phyloP scores from a whole-genome alignment of 176 grass and related monocot species.

The Triticum dicoccoides region DNA sequence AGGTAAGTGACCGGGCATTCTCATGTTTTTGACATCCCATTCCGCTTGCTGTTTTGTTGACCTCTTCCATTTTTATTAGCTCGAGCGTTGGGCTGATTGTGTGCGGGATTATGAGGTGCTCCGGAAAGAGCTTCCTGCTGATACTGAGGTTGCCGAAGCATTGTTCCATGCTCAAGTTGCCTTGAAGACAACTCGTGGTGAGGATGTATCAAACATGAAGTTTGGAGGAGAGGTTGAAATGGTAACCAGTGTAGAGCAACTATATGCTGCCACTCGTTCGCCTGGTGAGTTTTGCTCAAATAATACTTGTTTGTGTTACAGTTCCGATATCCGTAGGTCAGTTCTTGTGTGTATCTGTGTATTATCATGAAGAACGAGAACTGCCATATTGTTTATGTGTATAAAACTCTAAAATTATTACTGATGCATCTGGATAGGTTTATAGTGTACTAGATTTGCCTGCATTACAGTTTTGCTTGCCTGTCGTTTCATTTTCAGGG shows the following conservation, averaged over 20 bases:
- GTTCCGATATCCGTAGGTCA: background rate
- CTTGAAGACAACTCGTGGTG: conserved; percentile 69
- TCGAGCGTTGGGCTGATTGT: conserved; percentile 75
- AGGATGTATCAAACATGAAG: conserved; percentile 94
- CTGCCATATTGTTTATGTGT: background rate
- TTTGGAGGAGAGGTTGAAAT: conserved; percentile 85
- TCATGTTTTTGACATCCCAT: background rate
- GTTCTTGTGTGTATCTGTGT: background rate
- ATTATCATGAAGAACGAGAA: conserved; percentile 3
- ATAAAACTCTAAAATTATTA: background rate
- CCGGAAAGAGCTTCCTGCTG: conserved; percentile 67
- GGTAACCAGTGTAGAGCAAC: conserved; percentile 62
- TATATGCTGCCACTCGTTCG: conserved; percentile 61
- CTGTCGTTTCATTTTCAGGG: conserved; percentile 39
- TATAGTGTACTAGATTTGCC: conserved; percentile 1
- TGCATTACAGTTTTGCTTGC: conserved; percentile 1
- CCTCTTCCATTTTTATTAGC: conserved; percentile 45
- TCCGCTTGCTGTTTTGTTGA: conserved; percentile 15
- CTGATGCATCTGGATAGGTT: conserved; percentile 2
- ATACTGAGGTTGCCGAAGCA: conserved; percentile 70
- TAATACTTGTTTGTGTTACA: background rate
- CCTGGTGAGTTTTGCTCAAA: conserved; percentile 48
- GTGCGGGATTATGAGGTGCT: conserved; percentile 84
- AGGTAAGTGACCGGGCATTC: conserved; percentile 48
- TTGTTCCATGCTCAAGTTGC: conserved; percentile 83